Evolutionary conservation across 2,329 filamentous ascomycete species (phyloP), one percentile per base, ranked within the genome.

Genomic region (Trichoderma gracile): DNA sequence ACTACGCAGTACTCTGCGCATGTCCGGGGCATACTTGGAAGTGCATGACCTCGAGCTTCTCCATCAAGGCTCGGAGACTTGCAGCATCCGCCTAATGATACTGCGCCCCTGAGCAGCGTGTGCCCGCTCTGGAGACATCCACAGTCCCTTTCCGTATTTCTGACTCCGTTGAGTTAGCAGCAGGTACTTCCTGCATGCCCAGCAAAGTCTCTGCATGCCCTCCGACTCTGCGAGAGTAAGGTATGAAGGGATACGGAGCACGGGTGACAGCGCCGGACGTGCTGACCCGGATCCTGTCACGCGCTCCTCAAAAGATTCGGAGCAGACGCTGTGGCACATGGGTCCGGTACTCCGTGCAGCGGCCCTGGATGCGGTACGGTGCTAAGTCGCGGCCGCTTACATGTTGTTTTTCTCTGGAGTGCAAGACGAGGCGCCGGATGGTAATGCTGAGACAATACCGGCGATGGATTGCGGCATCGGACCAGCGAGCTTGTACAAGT

Each of bases 381-480:
- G 58, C 38, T 14, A 23, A 52, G 8, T 42, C 15, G 38, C 47
- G 38, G 38, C 46, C 19, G 57, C 57, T 43, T 60, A 52, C 38
- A n/a, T 38, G 33, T 14, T 14, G 21, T 43, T 43, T 3, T 43
- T 33, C 30, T 5, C n/a, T 2, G 6, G 40, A 12, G n/a, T 17
- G 40, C 40, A n/a, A 52, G 33, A 10, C 30, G 46, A 17, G 30
- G 30, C n/a, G n/a, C 40, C 40, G 23, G 54, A 45, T 43, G 12
- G 33, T 14, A 15, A 4, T 52, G 61, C 25, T 57, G 61, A 64
- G 61, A 64, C 53, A 56, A 64, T 64, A 40, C 42, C 40, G 25
- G n/a, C 21, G 45, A 17, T 43, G 43, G 46, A 64, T 64, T 64
- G 61, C 61, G 61, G 61, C 61, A 64, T 57, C 61, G 61, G 61